Base-by-base conservation (phyloP, 352 stramenopile genomes). In the Pythium rishiriense region DNA sequence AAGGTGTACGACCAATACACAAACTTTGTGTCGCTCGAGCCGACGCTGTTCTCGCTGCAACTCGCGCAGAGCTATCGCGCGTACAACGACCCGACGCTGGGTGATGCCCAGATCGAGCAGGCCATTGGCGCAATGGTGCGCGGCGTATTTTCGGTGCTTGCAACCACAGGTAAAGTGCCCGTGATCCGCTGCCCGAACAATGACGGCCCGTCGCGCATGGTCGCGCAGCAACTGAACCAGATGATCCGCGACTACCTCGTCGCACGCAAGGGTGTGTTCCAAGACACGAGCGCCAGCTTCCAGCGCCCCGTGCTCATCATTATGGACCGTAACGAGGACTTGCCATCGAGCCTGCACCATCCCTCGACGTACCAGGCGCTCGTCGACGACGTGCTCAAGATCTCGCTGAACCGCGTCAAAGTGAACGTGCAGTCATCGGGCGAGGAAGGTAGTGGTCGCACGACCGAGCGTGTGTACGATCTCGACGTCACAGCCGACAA, bases 1-100 rank as follows among this genome's bases (percentile, higher is more conserved):
- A 97, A 97, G 64, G 86, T 99, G 10, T 98, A 93, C 67, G 97
- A 99, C 75, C 91, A 98, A 76, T 98, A 98, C 76, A 86, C 98
- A 15, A 97, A 99, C 76, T 99, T 99, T 70, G 91, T 98, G 11
- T 97, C 95, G 35, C 73, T 99, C 12, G 97, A 99, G 76, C 83
- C 91, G 50, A 81, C 87, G 67, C 75, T 99, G 12, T 99, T 99
- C 70, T 96, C 86, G 31, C 75, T 99, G 17, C 94, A 98, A 52
- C 83, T 98, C 15, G 63, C 79, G 6, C 77, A 97, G 43, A 98
- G 93, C 66, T 99, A 99, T 81, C 76, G 81, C 25, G 76, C 87
- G 48, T 98, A 98, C 75, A 99, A 99, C 77, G 85, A 96, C 55
- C 83, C 90, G 42, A 85, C 72, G 47, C 64, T 92, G 22, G 68